These are phyloP conservation scores for Dactylis glomerata DNA, from an alignment of 176 grass and related monocot species.

Conservation along the genomic window DNA sequence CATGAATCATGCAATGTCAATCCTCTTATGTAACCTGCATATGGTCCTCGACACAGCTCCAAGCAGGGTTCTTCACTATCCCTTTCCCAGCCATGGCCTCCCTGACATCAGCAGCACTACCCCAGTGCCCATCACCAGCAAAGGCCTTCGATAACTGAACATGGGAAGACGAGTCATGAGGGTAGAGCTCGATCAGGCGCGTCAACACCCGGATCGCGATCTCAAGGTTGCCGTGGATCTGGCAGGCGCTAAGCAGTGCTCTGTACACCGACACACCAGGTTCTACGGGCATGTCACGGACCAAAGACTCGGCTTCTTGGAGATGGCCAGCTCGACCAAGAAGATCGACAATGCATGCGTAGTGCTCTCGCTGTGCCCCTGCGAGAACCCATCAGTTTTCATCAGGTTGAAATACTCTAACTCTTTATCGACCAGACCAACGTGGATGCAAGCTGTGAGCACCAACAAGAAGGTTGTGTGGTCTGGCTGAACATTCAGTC, in stretches of 20 bases:
- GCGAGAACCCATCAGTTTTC: neutral
- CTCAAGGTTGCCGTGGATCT: conserved; percentile 41
- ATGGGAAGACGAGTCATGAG: conserved; percentile 36
- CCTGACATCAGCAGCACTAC: conserved; percentile 32
- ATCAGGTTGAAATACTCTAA: conserved; percentile 26
- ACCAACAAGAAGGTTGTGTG: conserved; percentile 40
- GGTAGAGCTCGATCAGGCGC: conserved; percentile 27
- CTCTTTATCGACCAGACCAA: conserved; percentile 35
- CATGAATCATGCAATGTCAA: neutral
- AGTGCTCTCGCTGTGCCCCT: conserved; percentile 31
- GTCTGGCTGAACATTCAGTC: conserved; percentile 15
- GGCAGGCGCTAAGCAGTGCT: conserved; percentile 34
- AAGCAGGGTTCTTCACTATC: conserved; percentile 29
- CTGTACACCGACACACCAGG: conserved; percentile 32
- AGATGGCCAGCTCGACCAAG: conserved; percentile 45
- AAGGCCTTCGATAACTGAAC: conserved; percentile 42
- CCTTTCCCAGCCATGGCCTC: conserved; percentile 28
- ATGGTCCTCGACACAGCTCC: conserved; percentile 27
- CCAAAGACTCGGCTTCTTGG: conserved; percentile 34
- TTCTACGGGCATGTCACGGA: conserved; percentile 32
- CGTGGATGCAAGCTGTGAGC: conserved; percentile 38
- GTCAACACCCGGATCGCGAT: neutral
- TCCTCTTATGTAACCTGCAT: neutral
- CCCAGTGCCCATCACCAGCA: conserved; percentile 37
- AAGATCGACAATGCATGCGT: conserved; percentile 41